These are phyloP conservation scores for Aspergillus brasiliensis DNA, from an alignment of 2,329 filamentous ascomycete species.

Conservation along the genomic window DNA sequence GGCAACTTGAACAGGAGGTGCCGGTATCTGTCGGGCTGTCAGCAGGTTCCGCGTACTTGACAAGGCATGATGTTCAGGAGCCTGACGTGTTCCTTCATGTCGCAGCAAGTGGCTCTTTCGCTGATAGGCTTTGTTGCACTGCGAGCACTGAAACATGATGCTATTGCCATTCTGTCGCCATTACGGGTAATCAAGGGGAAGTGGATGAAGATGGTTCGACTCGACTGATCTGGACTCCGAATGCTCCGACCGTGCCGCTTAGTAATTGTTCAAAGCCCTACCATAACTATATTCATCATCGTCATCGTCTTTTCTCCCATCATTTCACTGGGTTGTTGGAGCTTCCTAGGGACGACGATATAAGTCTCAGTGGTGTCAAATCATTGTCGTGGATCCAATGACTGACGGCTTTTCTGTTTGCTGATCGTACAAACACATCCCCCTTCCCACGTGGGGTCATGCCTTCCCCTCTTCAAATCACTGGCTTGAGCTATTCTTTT, in stretches of 20 bases:
- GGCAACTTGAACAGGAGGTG: slow-evolving; percentile 28
- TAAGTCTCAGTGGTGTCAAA: not conserved
- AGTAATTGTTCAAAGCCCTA: not conserved
- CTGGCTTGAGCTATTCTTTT: not conserved
- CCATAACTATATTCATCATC: not conserved
- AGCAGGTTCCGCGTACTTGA: not conserved
- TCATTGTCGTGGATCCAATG: too few species aligned
- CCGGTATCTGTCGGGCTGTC: slow-evolving; percentile 25
- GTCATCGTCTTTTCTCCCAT: too few species aligned
- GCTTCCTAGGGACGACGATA: not conserved
- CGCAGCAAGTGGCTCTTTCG: slow-evolving; percentile 32
- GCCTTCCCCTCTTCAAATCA: not conserved
- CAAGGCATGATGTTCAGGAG: not conserved
- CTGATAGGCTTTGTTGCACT: slow-evolving; percentile 33
- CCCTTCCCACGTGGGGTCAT: not conserved
- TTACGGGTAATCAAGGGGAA: not conserved
- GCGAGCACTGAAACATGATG: slow-evolving; percentile 30
- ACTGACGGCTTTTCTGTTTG: not conserved
- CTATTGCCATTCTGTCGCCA: not conserved
- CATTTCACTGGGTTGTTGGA: not conserved
- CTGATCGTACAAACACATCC: not conserved
- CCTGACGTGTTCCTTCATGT: slow-evolving; percentile 32
- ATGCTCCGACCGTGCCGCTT: not conserved
- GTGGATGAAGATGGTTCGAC: not conserved
- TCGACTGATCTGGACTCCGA: not conserved